A percentile compares a stretch with the other conserved stretches of the same genome.
Conservation (phyloP, 2,329 filamentous ascomycete species). For the Lachnellula arida region DNA sequence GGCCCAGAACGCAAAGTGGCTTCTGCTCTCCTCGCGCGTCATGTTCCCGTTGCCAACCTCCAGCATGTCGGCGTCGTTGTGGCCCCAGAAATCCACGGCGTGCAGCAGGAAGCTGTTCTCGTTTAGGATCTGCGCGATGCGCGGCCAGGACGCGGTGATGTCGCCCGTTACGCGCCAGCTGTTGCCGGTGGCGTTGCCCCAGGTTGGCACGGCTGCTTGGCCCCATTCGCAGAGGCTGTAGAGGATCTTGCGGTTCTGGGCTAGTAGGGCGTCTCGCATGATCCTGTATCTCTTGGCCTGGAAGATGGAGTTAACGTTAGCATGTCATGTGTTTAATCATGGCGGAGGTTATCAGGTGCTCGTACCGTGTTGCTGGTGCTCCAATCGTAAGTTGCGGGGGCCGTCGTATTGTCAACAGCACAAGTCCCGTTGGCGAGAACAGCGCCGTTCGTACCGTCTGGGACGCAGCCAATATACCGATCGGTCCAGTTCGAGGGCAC, state of each 20-base stretch:
- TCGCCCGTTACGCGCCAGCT: conserved; percentile 44
- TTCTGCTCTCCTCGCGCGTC: conserved; percentile 28
- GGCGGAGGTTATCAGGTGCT: no score
- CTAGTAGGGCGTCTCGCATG: conserved; percentile 49
- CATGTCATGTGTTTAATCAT: not conserved
- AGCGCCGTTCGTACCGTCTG: conserved; percentile 31
- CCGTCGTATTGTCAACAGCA: conserved; percentile 31
- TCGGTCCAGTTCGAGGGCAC: conserved; percentile 37
- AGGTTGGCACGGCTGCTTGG: conserved; percentile 43
- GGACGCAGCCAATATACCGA: conserved; percentile 36
- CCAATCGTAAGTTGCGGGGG: conserved; percentile 47
- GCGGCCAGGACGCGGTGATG: conserved; percentile 36
- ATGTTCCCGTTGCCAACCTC: conserved; percentile 34
- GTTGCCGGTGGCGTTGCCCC: conserved; percentile 45
- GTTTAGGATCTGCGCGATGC: conserved; percentile 34
- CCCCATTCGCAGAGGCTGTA: conserved; percentile 53
- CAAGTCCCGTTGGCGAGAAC: conserved; percentile 38
- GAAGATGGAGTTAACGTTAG: not conserved
- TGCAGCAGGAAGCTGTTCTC: conserved; percentile 33
- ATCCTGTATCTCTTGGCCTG: conserved; percentile 36
- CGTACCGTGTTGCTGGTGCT: conserved; percentile 38
- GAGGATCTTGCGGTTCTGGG: conserved; percentile 41
- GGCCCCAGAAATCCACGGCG: conserved; percentile 36
- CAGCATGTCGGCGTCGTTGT: conserved; percentile 28
- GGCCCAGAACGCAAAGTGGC: conserved; percentile 24